Evolutionary conservation across 2,329 filamentous ascomycete genomes (phyloP), one percentile per base, ranked within the genome.

Genomic region (Trichoderma atroviride): DNA sequence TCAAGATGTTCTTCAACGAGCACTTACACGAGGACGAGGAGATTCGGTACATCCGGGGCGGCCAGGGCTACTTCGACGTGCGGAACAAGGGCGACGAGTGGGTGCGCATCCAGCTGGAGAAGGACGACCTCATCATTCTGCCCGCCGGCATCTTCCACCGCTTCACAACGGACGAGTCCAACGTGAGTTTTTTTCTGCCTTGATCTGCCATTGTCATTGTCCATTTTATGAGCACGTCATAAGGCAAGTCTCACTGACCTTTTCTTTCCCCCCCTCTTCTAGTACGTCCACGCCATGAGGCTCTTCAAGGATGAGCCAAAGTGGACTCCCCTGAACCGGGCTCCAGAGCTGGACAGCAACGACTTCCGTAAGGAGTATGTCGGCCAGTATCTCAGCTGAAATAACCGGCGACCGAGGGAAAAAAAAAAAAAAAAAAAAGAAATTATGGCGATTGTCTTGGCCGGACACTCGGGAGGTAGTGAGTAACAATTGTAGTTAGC

Each of bases 21-120:
- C 96, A 99, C 80, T 81, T 99, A 75, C 96, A 99, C 79, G 96
- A 99, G 83, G 96, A 99, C 75, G 96, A 99, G 83, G 96, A 99
- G 86, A 99, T 99, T 74, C 86, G 96, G 59, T 99, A 97, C 77
- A 94, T 99, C 74, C 85, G 93, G 37, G 94, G 91, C 71, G 96
- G 96, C 0, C 87, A 88, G 68, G 96, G 96, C 0, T 99, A 92
- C 80, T 99, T 99, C 78, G 96, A 99, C 81, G 94, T 99, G 3
- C 85, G 96, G 60, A 91, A 89, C 76, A 85, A 91, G 79, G 88
- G 87, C 24, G 95, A 98, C 77, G 89, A 92, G 73, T 99, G 96
- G 96, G 88, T 99, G 70, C 85, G 96, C 70, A 94, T 99, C 71
- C 83, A 85, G 76, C 83, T 99, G 69, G 92, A 92, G 79, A 96